A percentile compares a stretch with the other conserved stretches of the same genome.
Evolutionary conservation across 441 rosid genomes (phyloP).

Genomic region (Corymbia citriodora): DNA sequence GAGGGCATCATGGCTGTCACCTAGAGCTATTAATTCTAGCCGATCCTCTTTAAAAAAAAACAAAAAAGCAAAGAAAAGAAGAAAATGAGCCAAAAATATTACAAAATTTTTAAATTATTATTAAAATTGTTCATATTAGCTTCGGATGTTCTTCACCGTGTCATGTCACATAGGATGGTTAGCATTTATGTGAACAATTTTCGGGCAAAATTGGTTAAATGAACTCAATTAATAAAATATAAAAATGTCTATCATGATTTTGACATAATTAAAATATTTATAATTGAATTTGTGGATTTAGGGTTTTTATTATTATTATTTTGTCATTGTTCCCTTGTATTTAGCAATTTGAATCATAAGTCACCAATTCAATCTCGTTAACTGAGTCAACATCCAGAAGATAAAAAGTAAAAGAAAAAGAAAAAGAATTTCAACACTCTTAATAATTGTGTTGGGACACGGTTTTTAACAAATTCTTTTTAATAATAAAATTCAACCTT

Average conservation of each 20-base stretch:
- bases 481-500: neutral
- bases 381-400: neutral
- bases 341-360: neutral
- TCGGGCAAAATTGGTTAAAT: fast-evolving
- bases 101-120: no score
- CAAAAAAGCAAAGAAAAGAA: no score
- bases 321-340: neutral
- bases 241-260: no score
- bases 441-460: neutral
- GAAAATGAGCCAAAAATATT: no score
- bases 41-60: no score
- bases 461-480: neutral
- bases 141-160: no score
- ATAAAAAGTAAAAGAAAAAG: neutral
- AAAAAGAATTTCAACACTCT: neutral
- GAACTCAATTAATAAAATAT: fast-evolving
- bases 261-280: no score
- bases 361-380: neutral
- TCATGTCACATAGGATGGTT: fast-evolving
- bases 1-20: neutral
- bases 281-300: neutral
- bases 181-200: fast-evolving
- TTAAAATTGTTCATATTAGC: no score
- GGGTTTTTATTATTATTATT: no score
- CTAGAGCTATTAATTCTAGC: no score